Conservation (phyloP, 805 yeast genomes). For the Candida bentonensis region DNA sequence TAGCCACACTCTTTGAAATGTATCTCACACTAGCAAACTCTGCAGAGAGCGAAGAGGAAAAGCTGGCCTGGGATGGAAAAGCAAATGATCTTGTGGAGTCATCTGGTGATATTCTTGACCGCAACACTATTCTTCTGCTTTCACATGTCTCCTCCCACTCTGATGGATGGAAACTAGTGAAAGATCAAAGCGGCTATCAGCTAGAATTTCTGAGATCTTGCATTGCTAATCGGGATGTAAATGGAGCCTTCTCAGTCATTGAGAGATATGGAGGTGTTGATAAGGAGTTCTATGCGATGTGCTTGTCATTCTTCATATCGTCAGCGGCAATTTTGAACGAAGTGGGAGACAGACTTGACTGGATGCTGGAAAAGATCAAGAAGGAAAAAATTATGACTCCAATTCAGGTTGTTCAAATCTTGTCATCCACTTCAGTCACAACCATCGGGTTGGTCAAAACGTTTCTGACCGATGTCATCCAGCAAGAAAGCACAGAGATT, state of each 20-base stretch:
- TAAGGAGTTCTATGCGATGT: slow-evolving; percentile 51
- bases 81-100: slow-evolving; percentile 40
- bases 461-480: slow-evolving; percentile 47
- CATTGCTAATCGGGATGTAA: slow-evolving; percentile 42
- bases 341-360: slow-evolving; percentile 38
- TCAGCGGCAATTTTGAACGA: slow-evolving; percentile 34
- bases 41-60: slow-evolving; percentile 23
- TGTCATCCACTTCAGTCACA: slow-evolving; percentile 48
- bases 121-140: slow-evolving; percentile 38
- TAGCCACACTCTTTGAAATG: slow-evolving; percentile 70
- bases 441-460: slow-evolving; percentile 62
- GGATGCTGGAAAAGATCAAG: slow-evolving; percentile 40
- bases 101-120: slow-evolving; percentile 38
- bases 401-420: slow-evolving; percentile 57
- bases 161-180: slow-evolving; percentile 18
- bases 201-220: slow-evolving; percentile 55
- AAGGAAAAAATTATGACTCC: slow-evolving; percentile 47
- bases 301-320: slow-evolving; percentile 50
- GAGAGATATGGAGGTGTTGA: slow-evolving; percentile 46
- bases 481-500: slow-evolving; percentile 48
- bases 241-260: slow-evolving; percentile 42
- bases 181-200: slow-evolving; percentile 29
- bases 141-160: slow-evolving; percentile 34
- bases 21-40: slow-evolving; percentile 47
- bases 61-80: slow-evolving; percentile 46